Evolutionary conservation across 2,329 filamentous ascomycete genomes (phyloP).

Genomic region (Paraphoma sp.): DNA sequence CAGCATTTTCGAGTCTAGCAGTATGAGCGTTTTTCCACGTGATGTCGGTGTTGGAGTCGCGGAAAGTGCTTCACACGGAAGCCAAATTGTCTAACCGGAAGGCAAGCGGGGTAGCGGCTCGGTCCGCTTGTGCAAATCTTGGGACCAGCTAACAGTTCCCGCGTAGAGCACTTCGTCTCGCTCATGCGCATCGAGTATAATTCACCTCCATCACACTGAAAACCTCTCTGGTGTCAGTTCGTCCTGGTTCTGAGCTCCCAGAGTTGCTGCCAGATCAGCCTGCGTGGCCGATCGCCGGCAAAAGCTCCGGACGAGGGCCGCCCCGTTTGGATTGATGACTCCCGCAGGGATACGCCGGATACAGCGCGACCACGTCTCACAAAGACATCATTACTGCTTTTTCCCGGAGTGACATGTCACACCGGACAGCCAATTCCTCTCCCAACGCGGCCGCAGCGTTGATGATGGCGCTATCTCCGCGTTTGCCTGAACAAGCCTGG

Average conservation of each 20-base stretch:
- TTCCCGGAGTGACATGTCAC: conserved; percentile 2
- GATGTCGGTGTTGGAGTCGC: too few relatives aligned
- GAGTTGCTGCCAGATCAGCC: not conserved
- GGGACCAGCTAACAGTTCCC: not conserved
- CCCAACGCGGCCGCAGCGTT: not conserved
- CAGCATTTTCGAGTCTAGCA: too few relatives aligned
- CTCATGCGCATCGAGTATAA: too few relatives aligned
- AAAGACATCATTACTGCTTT: not conserved
- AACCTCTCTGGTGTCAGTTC: too few relatives aligned
- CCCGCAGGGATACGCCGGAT: not conserved
- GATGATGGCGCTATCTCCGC: conserved; percentile 2
- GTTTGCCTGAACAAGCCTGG: conserved; percentile 9
- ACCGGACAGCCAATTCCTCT: not conserved
- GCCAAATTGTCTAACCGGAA: not conserved
- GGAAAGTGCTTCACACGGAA: too few relatives aligned
- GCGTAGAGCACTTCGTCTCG: too few relatives aligned
- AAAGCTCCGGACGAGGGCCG: not conserved
- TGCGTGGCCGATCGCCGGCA: not conserved
- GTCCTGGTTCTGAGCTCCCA: not conserved
- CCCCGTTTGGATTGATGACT: not conserved
- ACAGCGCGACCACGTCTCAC: not conserved
- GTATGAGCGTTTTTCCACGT: too few relatives aligned
- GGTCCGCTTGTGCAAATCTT: conserved; percentile 3
- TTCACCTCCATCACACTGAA: too few relatives aligned
- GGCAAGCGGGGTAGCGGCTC: not conserved